Base-by-base conservation (phyloP, 1,139 yeast species). In the Candida neerlandica region DNA sequence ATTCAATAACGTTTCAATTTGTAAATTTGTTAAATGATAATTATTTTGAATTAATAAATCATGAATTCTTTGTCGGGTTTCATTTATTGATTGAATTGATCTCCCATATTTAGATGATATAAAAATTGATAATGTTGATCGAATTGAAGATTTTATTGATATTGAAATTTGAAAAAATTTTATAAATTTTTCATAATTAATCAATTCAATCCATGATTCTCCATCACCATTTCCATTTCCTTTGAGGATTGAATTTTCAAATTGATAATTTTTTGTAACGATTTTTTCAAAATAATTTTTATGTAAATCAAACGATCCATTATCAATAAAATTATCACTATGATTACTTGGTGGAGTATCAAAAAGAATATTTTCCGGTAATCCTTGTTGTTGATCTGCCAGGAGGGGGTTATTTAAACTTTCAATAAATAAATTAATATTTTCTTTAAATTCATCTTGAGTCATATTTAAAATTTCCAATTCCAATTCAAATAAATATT, bases 271-370 rank as follows among this genome's bases (percentile, higher is more conserved):
- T 44, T 70, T 66, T 34, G 69, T 73, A 11, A 71, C 58, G 3
- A 85, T 82, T 50, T 76, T 74, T 48, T 79, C 85, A 77, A 80
- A 79, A 33, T 64, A 55, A 33, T 67, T 65, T 47, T 69, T 73
- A 58, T 84, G 89, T 1, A 57, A 52, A 5, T 67, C 59, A 7
- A 60, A 59, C 4, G 53, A 55, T 4, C 58, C 53, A 6, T 60
- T 59, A 5, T 52, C 55, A 4, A 58, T 55, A 46, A 60, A 64
- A 45, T 66, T 69, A 11, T 65, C 59, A 49, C 75, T 70, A 10
- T 60, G 51, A 32, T 55, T 55, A 30, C 55, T 50, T 1, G 75
- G 73, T 11, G 54, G 54, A 6, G 55, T 53, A 14, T 58, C 61
- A 51, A 55, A 64, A 11, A 64, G 49, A 16, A 63, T 45, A 49